Base-by-base conservation (phyloP, 2,329 filamentous ascomycete species). In the Coniochaeta ligniaria region DNA sequence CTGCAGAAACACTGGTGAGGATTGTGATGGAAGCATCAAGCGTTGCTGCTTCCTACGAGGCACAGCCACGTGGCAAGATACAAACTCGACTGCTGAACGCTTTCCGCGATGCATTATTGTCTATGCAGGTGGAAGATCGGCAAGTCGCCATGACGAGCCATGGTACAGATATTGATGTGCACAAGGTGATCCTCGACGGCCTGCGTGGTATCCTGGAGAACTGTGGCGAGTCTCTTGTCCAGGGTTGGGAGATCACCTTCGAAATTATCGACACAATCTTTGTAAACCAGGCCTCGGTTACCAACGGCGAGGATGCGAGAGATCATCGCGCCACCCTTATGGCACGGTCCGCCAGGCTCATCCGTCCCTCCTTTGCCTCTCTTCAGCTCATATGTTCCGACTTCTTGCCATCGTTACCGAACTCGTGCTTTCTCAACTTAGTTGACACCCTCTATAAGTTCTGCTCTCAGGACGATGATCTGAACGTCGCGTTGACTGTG, bases 371-470 rank as follows among this genome's bases (percentile, higher is more conserved):
- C 0, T 99, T 99, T 72, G 89, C 86, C 64, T 96, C 93, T 2
- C 79, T 96, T 14, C 92, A 98, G 71, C 84, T 99, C 3, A 89
- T 99, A 54, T 96, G 93, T 72, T 97, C 95, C 0, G 95, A 99
- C 73, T 99, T 99, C 69, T 76, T 99, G 36, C 82, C 87, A 16
- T 86, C 90, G 7, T 81, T 87, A 60, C 90, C 85, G 54, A 86
- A 84, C 71, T 83, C 79, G 57, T 97, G 83, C 76, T 91, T 89
- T 73, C 81, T 87, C 62, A 84, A 88, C 61, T 82, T 99, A 17
- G 87, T 98, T 63, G 90, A 96, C 75, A 92, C 93, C 12, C 83
- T 99, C 24, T 91, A 92, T 69, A 88, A 89, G 65, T 99, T 98
- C 73, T 92, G 91, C 67, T 89, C 87, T 0, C 95, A 99, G 72